Conservation (phyloP, 2,329 filamentous ascomycete genomes). For the Talaromyces amestolkiae region DNA sequence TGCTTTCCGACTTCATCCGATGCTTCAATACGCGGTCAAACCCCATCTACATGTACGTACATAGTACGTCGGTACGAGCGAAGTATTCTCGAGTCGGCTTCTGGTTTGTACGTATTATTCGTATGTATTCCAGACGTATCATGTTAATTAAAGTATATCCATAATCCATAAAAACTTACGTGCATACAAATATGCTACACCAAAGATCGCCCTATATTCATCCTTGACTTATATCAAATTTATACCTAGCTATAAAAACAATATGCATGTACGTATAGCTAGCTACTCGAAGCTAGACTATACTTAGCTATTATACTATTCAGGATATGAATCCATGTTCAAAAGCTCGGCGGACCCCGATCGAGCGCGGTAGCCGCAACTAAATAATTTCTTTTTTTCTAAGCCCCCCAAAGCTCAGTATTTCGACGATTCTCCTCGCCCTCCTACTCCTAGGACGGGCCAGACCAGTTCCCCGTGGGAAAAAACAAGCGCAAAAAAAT, state of each 20-base stretch:
- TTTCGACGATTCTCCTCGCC: neutral
- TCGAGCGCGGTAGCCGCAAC: conserved; percentile 17
- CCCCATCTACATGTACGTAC: neutral
- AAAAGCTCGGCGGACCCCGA: conserved; percentile 9
- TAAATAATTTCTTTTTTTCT: conserved; percentile 11
- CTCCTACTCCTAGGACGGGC: neutral
- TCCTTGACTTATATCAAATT: neutral
- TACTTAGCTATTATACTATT: neutral
- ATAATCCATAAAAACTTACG: neutral
- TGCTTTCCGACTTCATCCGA: conserved; percentile 8
- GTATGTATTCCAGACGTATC: neutral
- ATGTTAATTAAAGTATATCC: neutral
- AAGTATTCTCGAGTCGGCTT: neutral
- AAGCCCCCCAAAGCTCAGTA: neutral
- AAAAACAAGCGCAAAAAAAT: neutral
- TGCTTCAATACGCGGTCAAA: neutral
- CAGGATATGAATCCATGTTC: neutral
- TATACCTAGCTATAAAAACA: neutral
- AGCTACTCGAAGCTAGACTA: conserved; percentile 1
- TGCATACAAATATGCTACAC: neutral
- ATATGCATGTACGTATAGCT: neutral
- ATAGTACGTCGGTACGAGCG: neutral
- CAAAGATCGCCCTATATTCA: neutral
- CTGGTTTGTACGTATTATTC: neutral
- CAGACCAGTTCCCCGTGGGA: no score